phyloP scores from a whole-genome alignment of 2,329 filamentous ascomycete species.

The Plectosphaerella cucumerina region DNA sequence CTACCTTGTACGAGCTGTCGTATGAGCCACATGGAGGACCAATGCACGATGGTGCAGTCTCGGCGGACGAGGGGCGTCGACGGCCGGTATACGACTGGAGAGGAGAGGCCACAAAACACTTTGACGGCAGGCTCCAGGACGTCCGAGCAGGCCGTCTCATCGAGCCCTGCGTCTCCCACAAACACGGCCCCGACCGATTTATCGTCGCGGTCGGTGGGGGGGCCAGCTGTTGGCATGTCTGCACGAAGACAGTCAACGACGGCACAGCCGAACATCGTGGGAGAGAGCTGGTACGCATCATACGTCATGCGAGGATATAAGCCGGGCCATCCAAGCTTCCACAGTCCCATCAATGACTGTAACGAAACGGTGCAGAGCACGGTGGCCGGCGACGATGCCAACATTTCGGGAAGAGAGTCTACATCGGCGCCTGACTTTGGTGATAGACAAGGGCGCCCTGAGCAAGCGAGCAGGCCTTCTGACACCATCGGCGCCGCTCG shows the following conservation, averaged over 20 bases:
- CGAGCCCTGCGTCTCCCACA: too few relatives aligned
- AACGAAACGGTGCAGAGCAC: neutral
- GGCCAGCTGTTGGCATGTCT: too few relatives aligned
- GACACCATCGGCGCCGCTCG: too few relatives aligned
- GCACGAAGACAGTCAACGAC: neutral
- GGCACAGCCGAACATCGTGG: neutral
- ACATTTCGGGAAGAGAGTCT: too few relatives aligned
- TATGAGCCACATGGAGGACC: neutral
- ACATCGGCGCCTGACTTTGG: too few relatives aligned
- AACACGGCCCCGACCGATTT: too few relatives aligned
- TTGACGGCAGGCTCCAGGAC: too few relatives aligned
- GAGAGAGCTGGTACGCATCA: conserved; percentile 2
- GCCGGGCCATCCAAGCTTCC: neutral
- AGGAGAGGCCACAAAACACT: neutral
- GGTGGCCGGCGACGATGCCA: neutral
- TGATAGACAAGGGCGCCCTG: too few relatives aligned
- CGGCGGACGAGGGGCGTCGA: neutral
- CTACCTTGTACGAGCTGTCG: neutral
- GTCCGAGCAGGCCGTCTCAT: too few relatives aligned
- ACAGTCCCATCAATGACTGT: neutral
- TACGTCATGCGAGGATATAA: conserved; percentile 1
- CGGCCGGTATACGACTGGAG: neutral
- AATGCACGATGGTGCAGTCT: neutral
- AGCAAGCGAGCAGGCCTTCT: too few relatives aligned
- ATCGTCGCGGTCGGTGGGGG: too few relatives aligned